A percentile compares a stretch with the other conserved stretches of the same genome.
These are phyloP conservation scores for Didymella pinodella DNA, from an alignment of 2,329 filamentous ascomycete genomes.

Conservation along the genomic window DNA sequence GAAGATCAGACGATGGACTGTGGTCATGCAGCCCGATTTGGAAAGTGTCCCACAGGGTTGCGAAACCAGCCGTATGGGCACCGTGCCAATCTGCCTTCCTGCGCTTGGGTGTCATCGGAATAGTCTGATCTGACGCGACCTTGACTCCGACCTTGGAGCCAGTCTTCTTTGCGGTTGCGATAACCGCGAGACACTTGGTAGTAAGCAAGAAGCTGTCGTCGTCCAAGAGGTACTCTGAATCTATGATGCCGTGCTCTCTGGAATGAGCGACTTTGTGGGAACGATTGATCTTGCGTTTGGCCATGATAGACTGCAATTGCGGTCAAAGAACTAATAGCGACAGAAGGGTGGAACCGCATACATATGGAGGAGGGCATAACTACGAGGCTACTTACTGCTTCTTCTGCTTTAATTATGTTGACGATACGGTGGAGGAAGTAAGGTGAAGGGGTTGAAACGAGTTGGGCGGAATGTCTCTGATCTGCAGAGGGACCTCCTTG, in stretches of 20 bases:
- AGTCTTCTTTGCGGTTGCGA: not conserved
- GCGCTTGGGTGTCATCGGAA: not conserved
- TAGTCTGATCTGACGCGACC: not conserved
- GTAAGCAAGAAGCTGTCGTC: not conserved
- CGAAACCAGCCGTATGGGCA: too few species aligned
- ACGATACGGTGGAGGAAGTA: not conserved
- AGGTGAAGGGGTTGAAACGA: not conserved
- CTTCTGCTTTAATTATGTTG: too few species aligned
- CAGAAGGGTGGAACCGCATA: not conserved
- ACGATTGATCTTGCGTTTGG: not conserved
- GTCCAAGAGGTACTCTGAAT: not conserved
- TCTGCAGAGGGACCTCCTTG: too few species aligned
- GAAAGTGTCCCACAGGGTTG: too few species aligned
- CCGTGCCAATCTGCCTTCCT: not conserved
- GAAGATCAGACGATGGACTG: too few species aligned
- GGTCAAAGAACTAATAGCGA: not conserved
- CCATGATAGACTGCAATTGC: not conserved
- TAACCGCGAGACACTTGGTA: not conserved
- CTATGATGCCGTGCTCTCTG: not conserved
- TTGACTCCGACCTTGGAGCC: not conserved
- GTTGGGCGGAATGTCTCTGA: too few species aligned
- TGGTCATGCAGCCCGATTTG: too few species aligned
- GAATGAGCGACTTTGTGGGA: not conserved
- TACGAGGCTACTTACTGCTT: not conserved
- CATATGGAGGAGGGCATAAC: too few species aligned